Percentiles rank a stretch among this genome's conserved stretches.
phyloP scores from a whole-genome alignment of 805 yeast species.

The Metschnikowia amazonensis region DNA sequence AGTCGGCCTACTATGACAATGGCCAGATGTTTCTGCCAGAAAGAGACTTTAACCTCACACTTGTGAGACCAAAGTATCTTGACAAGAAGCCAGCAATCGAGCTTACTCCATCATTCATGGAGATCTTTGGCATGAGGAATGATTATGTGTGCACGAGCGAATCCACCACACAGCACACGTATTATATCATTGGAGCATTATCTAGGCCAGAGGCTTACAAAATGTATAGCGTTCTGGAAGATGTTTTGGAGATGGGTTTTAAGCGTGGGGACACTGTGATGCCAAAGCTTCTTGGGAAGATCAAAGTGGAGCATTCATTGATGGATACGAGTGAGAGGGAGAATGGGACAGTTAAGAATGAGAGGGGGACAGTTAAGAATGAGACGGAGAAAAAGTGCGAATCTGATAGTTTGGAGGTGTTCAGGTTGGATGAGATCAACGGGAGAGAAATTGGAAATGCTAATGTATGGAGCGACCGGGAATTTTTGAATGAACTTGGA shows the following conservation, averaged over 20 bases:
- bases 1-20: slow-evolving; percentile 39
- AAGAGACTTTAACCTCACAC: slow-evolving; percentile 32
- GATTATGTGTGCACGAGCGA: slow-evolving; percentile 28
- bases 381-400: background rate
- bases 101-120: slow-evolving; percentile 24
- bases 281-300: slow-evolving; percentile 39
- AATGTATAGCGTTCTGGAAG: slow-evolving; percentile 19
- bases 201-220: slow-evolving; percentile 22
- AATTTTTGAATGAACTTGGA: slow-evolving; percentile 14
- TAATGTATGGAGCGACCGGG: slow-evolving; percentile 30
- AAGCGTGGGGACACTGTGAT: slow-evolving; percentile 34
- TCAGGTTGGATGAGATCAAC: slow-evolving; percentile 31
- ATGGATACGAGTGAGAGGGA: slow-evolving; percentile 38
- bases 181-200: slow-evolving; percentile 29
- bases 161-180: slow-evolving; percentile 25
- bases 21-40: slow-evolving; percentile 46
- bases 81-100: slow-evolving; percentile 22
- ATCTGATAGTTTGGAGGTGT: slow-evolving; percentile 12
- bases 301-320: slow-evolving; percentile 44
- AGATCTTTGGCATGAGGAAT: slow-evolving; percentile 23
- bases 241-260: slow-evolving; percentile 6
- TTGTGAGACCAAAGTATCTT: slow-evolving; percentile 42
- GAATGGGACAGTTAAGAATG: no score
- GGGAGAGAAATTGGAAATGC: slow-evolving; percentile 27
- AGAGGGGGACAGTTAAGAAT: no score